phyloP scores from a whole-genome alignment of 768 basidiomycete genomes.

The Lentinus tigrinus region DNA sequence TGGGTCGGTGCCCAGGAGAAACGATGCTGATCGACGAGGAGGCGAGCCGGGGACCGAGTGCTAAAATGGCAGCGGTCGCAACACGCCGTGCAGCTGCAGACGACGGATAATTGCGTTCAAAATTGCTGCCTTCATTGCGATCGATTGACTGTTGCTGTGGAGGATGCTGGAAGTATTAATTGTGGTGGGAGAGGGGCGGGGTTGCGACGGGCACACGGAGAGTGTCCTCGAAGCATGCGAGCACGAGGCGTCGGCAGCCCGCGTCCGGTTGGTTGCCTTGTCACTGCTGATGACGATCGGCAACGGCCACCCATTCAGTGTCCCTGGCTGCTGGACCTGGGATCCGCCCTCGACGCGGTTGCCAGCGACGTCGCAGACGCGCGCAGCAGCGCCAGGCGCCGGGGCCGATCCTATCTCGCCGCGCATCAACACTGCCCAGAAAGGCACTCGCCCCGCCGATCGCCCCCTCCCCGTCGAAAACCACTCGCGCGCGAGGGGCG shows the following conservation, averaged over 20 bases:
- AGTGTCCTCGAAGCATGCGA: constrained; percentile 7
- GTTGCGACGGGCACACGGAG: constrained; percentile 6
- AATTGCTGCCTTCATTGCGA: too few species aligned
- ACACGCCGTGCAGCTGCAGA: neutral
- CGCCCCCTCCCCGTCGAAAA: neutral
- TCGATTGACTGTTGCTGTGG: neutral
- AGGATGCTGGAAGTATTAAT: neutral
- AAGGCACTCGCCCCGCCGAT: neutral
- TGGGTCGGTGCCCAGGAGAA: constrained; percentile 2
- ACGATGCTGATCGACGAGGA: neutral
- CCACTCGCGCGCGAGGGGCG: neutral
- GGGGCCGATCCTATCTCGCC: constrained; percentile 4
- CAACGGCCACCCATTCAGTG: constrained; percentile 16
- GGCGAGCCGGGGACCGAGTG: neutral
- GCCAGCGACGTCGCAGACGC: too few species aligned
- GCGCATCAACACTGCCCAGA: constrained; percentile 15
- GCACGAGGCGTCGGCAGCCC: constrained; percentile 10
- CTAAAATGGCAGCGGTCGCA: constrained; percentile 5
- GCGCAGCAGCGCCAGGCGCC: too few species aligned
- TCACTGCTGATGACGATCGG: constrained; percentile 19
- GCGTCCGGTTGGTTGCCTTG: constrained; percentile 16
- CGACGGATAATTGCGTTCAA: neutral
- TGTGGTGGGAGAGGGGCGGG: constrained; percentile 12
- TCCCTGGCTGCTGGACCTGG: neutral
- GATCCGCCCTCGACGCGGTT: too few species aligned